phyloP scores from a whole-genome alignment of 495 filamentous ascomycete genomes.

The Staphylotrichum longicolle region DNA sequence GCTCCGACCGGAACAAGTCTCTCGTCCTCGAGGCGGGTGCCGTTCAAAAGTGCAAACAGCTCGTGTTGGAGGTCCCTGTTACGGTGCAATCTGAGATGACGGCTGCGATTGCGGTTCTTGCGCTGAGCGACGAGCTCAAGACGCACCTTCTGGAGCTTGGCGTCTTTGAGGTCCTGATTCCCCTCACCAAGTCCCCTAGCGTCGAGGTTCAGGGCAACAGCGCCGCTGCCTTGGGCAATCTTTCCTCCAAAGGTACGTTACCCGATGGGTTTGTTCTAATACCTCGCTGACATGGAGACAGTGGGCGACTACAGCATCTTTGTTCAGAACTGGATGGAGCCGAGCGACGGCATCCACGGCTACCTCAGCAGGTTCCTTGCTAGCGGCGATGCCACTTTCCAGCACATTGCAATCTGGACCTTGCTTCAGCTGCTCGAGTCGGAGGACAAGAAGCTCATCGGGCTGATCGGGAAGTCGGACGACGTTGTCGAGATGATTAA shows the following conservation, averaged over 20 bases:
- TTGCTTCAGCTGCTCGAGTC: slow-evolving; percentile 93
- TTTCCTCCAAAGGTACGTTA: slow-evolving; percentile 88
- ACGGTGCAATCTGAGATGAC: slow-evolving; percentile 99
- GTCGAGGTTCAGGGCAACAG: slow-evolving; percentile 99
- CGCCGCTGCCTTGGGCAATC: slow-evolving; percentile 89
- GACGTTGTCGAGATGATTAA: slow-evolving; percentile 89
- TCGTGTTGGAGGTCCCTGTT: slow-evolving; percentile 88
- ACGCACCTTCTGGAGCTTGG: slow-evolving; percentile 86
- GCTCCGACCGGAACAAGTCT: slow-evolving; percentile 95
- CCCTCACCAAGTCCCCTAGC: slow-evolving; percentile 88
- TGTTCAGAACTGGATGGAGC: slow-evolving; percentile 87
- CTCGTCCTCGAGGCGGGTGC: slow-evolving; percentile 93
- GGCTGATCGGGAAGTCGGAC: slow-evolving; percentile 79
- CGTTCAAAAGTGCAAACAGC: slow-evolving; percentile 96
- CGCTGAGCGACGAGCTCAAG: slow-evolving; percentile 93
- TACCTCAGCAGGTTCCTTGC: slow-evolving; percentile 90
- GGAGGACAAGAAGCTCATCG: slow-evolving; percentile 79
- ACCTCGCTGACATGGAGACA: slow-evolving; percentile 37
- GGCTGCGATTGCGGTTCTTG: slow-evolving; percentile 95
- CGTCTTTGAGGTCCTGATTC: slow-evolving; percentile 95
- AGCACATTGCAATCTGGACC: slow-evolving; percentile 99
- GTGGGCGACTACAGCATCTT: slow-evolving; percentile 97
- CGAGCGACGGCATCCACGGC: slow-evolving; percentile 90
- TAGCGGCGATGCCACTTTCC: slow-evolving; percentile 94
- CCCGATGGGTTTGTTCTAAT: neutral